Evolutionary conservation across 306 rosid genomes (phyloP).

Genomic region (Potentilla sterilis): DNA sequence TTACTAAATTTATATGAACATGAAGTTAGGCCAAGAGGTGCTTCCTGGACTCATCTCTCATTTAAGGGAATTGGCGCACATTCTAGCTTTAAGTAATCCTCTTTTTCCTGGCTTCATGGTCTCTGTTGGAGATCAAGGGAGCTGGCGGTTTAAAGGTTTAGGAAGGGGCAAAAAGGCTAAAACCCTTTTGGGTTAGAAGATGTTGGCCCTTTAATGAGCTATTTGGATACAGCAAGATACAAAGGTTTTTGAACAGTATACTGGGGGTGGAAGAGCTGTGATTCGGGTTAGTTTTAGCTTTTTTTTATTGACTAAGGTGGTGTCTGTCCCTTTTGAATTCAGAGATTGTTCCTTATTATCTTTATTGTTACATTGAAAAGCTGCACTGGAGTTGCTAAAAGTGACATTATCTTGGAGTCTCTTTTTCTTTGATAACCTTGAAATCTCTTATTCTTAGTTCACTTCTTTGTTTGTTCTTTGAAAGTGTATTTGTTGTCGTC

Average conservation of each 20-base stretch:
- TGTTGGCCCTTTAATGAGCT: neutral
- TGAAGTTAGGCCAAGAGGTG: neutral
- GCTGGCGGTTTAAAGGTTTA: neutral
- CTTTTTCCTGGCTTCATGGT: neutral
- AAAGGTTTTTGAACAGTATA: neutral
- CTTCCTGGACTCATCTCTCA: neutral
- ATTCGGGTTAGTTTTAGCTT: neutral
- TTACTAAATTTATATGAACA: neutral
- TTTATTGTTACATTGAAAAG: neutral
- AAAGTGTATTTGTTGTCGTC: neutral
- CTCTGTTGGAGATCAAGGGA: neutral
- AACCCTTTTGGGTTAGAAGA: neutral
- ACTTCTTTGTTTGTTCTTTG: neutral
- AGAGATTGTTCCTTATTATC: neutral
- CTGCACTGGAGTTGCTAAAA: neutral
- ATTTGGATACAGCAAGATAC: neutral
- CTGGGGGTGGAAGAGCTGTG: neutral
- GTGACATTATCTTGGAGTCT: neutral
- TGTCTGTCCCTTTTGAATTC: neutral
- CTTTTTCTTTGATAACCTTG: neutral
- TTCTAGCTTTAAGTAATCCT: neutral
- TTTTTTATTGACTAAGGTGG: neutral
- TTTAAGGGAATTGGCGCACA: neutral
- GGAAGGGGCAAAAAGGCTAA: neutral
- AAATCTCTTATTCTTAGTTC: neutral